phyloP scores from a whole-genome alignment of 169 alveolate genomes.

The Perkinsus chesapeaki region DNA sequence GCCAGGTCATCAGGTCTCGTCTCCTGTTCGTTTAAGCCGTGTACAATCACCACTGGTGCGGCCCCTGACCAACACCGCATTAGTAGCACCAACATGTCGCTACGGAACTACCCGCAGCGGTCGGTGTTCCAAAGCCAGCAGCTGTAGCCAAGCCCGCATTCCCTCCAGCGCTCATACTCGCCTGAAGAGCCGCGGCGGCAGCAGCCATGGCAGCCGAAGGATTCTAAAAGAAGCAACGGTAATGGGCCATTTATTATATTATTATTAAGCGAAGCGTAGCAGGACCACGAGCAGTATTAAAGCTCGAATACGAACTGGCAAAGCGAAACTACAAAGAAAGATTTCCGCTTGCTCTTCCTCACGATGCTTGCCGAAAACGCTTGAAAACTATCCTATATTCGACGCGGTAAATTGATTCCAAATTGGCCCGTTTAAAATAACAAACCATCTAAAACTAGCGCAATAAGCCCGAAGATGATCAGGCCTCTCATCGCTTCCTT shows the following conservation, averaged over 20 bases:
- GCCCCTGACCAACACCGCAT: not conserved
- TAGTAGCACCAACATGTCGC: not conserved
- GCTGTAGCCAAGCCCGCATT: not conserved
- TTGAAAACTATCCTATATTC: no score
- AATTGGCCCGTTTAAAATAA: no score
- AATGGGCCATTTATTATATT: not conserved
- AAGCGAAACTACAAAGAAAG: no score
- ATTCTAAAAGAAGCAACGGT: not conserved
- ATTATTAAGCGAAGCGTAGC: no score
- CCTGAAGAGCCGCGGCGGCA: not conserved
- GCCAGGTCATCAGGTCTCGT: conserved; percentile 3
- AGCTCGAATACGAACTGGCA: no score
- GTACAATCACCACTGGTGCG: not conserved
- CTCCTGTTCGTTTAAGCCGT: not conserved
- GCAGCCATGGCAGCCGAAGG: not conserved
- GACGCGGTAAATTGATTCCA: no score
- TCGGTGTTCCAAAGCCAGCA: not conserved
- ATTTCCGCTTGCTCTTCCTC: no score
- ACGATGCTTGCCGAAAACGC: no score
- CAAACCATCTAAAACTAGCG: no score
- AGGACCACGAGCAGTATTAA: no score
- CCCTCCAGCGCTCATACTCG: not conserved
- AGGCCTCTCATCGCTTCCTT: not conserved
- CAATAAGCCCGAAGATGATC: no score
- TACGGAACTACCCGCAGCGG: not conserved